These are phyloP conservation scores for Cladosporium sp. DNA, from an alignment of 2,329 filamentous ascomycete species.

Conservation along the genomic window DNA sequence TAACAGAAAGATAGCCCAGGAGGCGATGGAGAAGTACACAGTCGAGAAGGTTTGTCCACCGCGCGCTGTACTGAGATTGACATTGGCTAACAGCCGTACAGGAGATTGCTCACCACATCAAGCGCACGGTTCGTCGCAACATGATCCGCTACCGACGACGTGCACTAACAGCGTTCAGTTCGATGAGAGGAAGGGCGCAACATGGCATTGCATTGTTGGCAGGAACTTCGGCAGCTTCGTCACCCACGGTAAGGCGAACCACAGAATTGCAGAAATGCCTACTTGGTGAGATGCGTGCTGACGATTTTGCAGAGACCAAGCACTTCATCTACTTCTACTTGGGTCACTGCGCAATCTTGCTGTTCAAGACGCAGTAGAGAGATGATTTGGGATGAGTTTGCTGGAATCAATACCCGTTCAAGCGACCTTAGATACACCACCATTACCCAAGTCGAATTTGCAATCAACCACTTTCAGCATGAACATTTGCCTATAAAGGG, in stretches of 20 bases:
- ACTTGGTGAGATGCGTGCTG: slow-evolving; percentile 9
- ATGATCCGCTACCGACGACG: not conserved
- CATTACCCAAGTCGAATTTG: not conserved
- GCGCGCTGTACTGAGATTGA: not conserved
- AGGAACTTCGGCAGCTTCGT: slow-evolving; percentile 99
- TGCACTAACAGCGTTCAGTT: slow-evolving; percentile 59
- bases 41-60: slow-evolving; percentile 60
- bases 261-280: not conserved
- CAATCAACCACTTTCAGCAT: not conserved
- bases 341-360: slow-evolving; percentile 92
- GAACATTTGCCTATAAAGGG: no score
- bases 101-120: slow-evolving; percentile 96
- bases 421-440: slow-evolving; percentile 8
- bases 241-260: slow-evolving; percentile 70
- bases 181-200: slow-evolving; percentile 92
- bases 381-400: not conserved
- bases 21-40: slow-evolving; percentile 67
- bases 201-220: slow-evolving; percentile 98
- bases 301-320: slow-evolving; percentile 72
- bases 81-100: slow-evolving; percentile 33
- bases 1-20: slow-evolving; percentile 51
- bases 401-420: not conserved
- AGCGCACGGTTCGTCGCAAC: slow-evolving; percentile 65
- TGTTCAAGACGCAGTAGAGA: slow-evolving; percentile 96
- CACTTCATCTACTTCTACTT: slow-evolving; percentile 99